Base-by-base conservation (phyloP, 2,329 filamentous ascomycete species). In the Fusarium hostae region DNA sequence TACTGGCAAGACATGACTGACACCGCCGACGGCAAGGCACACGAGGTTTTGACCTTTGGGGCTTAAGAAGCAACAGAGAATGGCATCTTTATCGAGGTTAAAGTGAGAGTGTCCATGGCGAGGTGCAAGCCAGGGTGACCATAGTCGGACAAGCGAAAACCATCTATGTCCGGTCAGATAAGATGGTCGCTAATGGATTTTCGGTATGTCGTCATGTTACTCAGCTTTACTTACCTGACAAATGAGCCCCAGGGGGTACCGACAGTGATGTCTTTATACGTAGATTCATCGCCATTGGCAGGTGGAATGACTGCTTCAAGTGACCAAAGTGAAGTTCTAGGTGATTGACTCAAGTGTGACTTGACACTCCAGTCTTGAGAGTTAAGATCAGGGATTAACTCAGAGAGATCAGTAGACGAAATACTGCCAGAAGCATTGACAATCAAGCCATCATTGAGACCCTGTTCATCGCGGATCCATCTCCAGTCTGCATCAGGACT, bases 121-220 rank as follows among this genome's bases (percentile, higher is more conserved):
- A n/a, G 95, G 95, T 11, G 92, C 94, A 15, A 97, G 83, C 95
- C 95, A 98, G 3, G 94, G 92, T 37, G 87, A 88, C 89, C 91
- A 96, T 6, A 93, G 84, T 22, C 94, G 89, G 9, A 97, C 90
- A 16, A 97, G 82, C 11, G 93, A 90, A 78, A 97, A 95, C 90
- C 94, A 97, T 74, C 92, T 89, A 55, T 51, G 18, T 20, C 52
- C 22, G 59, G 63, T 60, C 20, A 66, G 56, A 62, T 40, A 22
- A 59, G 47, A 57, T 43, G 43, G 43, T 32, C 32, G 22, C 28
- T 18, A 11, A 7, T 26, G 37, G 12, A 28, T 39, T 52, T 39
- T 12, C 34, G n/a, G 39, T n/a, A 32, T 3, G 13, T 28, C n/a
- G 24, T 43, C 12, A 9, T 32, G 55, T n/a, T 13, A 9, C 18